A percentile compares a stretch with the other conserved stretches of the same genome.
These are phyloP conservation scores for Macadamia integrifolia DNA, from an alignment of 164 flowering plant genomes.

Conservation along the genomic window DNA sequence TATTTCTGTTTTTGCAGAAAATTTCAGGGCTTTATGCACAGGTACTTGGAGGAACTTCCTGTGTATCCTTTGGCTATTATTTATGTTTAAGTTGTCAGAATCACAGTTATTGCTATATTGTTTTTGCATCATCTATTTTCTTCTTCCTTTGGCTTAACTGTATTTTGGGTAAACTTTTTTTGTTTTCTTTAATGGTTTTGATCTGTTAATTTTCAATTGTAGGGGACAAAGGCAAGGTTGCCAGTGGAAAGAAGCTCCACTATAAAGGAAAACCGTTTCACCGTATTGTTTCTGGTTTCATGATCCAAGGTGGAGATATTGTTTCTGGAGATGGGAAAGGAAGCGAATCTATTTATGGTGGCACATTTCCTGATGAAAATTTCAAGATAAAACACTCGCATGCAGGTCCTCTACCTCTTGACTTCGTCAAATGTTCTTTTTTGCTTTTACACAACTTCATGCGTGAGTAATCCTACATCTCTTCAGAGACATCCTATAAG, in stretches of 20 bases:
- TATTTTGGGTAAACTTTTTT: neutral
- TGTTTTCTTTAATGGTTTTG: neutral
- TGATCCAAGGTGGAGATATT: constrained; percentile 94
- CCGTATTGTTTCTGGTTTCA: constrained; percentile 87
- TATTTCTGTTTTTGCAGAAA: constrained; percentile 57
- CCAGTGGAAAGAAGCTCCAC: constrained; percentile 62
- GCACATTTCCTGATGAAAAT: constrained; percentile 86
- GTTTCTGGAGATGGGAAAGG: constrained; percentile 74
- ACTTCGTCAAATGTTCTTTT: neutral
- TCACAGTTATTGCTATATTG: neutral
- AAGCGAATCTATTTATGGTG: constrained; percentile 78
- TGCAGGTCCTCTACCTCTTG: constrained; percentile 44
- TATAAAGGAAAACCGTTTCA: constrained; percentile 91
- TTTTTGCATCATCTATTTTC: constrained; percentile 1
- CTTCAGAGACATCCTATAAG: too few species aligned
- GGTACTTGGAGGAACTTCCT: constrained; percentile 34
- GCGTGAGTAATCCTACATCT: too few species aligned
- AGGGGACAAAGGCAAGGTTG: constrained; percentile 79
- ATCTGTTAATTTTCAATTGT: constrained; percentile 11
- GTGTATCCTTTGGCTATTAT: neutral
- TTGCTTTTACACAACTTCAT: too few species aligned
- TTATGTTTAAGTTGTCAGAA: constrained; percentile 4
- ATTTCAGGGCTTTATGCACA: constrained; percentile 97
- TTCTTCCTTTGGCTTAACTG: neutral
- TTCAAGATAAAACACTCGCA: constrained; percentile 82